Evolutionary conservation across 306 rosid species (phyloP).

Genomic region (Malus sylvestris): DNA sequence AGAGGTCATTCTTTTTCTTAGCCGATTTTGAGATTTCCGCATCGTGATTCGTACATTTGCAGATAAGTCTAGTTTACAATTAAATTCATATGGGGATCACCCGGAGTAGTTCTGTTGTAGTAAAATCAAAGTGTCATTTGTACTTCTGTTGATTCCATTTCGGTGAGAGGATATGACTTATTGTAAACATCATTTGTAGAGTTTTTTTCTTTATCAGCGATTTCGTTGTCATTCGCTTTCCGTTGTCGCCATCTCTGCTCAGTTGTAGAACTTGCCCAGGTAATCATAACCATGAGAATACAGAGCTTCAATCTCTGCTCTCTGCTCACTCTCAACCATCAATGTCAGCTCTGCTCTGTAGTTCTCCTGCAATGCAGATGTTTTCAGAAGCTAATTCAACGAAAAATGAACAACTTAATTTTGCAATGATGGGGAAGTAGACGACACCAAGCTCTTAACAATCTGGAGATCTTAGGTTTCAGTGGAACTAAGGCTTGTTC

Average conservation of each 20-base stretch:
- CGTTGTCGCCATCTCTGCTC: no score
- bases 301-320: constrained; percentile 87
- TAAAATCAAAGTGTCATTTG: neutral
- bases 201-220: neutral
- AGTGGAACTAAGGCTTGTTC: constrained; percentile 57
- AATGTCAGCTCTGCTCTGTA: constrained; percentile 62
- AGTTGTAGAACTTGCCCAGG: constrained; percentile 49
- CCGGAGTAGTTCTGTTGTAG: constrained; percentile 13
- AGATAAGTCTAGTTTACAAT: constrained; percentile 19
- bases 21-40: constrained; percentile 1
- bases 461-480: constrained; percentile 70
- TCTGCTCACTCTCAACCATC: constrained; percentile 57
- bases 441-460: constrained; percentile 74
- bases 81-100: constrained; percentile 1
- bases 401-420: neutral
- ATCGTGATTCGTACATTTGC: constrained; percentile 32
- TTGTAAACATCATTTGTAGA: neutral
- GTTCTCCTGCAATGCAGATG: constrained; percentile 45
- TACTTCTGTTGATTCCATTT: neutral
- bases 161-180: neutral
- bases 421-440: neutral
- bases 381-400: neutral
- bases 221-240: neutral
- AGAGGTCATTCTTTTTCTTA: constrained; percentile 11
- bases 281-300: constrained; percentile 66